Conservation (phyloP, 257 asterid genomes). For the Solanum medicagineum region DNA sequence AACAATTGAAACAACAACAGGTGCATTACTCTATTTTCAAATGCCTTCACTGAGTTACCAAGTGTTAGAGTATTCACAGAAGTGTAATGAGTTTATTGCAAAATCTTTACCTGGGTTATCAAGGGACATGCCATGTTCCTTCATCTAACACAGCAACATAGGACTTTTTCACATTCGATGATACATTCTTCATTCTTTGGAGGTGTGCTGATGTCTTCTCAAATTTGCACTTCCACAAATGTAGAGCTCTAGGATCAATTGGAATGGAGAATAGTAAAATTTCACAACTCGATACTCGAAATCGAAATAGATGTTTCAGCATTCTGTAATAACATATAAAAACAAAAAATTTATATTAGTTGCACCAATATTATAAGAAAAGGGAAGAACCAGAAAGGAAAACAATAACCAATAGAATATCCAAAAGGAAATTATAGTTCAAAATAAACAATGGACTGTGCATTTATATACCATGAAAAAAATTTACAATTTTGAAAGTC, state of each 20-base stretch:
- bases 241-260: not conserved
- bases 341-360: no score
- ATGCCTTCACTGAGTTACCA: no score
- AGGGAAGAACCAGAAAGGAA: no score
- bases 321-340: not conserved
- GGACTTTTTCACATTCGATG: no score
- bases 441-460: no score
- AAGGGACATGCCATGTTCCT: not conserved
- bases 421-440: no score
- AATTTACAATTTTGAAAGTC: not conserved
- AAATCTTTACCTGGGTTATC: not conserved
- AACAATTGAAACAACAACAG: not conserved
- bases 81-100: not conserved
- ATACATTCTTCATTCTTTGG: no score
- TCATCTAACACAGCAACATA: no score
- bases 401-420: no score
- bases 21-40: no score
- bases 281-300: not conserved
- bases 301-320: not conserved
- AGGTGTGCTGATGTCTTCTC: not conserved
- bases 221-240: not conserved
- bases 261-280: not conserved
- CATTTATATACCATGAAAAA: no score
- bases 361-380: no score
- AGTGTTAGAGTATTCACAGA: not conserved